phyloP scores from a whole-genome alignment of 257 asterid genomes.

The Nicotiana undulata region DNA sequence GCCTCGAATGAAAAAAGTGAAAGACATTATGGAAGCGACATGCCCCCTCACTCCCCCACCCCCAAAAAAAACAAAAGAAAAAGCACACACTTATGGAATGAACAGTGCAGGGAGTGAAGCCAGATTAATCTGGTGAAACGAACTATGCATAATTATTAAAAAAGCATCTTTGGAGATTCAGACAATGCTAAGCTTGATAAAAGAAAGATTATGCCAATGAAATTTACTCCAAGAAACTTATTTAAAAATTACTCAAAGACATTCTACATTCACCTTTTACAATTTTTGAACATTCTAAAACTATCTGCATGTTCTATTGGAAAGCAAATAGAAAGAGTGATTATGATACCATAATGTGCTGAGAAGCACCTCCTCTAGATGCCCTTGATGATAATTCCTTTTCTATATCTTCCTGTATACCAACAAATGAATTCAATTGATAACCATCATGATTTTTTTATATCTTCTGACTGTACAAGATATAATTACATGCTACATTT shows the following conservation, averaged over 20 bases:
- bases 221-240: neutral
- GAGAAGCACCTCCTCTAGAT: slow-evolving; percentile 58
- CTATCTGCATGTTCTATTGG: slow-evolving; percentile 5
- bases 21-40: neutral
- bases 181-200: neutral
- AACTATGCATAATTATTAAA: neutral
- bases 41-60: neutral
- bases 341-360: slow-evolving; percentile 60
- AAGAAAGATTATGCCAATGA: neutral
- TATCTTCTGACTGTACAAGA: too few species aligned
- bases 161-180: neutral
- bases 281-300: slow-evolving; percentile 7
- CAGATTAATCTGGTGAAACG: neutral
- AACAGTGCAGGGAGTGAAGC: neutral
- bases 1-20: neutral
- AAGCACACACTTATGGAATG: neutral
- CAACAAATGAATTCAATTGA: slow-evolving; percentile 1
- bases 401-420: slow-evolving; percentile 78
- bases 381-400: slow-evolving; percentile 63
- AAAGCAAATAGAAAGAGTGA: slow-evolving; percentile 1
- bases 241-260: neutral
- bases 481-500: neutral
- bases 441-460: too few species aligned
- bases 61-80: too few species aligned
- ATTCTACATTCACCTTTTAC: neutral